Percentiles rank a stretch among this genome's conserved stretches.
Evolutionary conservation across 176 grass and related monocot genomes (phyloP).

Genomic region (Urochloa ruziziensis): DNA sequence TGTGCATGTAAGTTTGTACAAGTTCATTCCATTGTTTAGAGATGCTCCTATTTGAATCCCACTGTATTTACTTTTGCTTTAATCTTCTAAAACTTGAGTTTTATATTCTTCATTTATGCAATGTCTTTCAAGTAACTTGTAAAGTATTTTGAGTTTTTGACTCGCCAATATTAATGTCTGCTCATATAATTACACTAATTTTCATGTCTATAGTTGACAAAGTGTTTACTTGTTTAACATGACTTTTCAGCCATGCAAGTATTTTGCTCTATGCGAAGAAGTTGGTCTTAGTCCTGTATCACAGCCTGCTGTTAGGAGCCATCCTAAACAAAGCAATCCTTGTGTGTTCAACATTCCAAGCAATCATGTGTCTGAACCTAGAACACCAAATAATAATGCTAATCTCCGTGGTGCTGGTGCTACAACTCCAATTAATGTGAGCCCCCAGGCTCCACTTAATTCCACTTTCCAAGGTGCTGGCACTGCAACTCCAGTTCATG

Average conservation of each 20-base stretch:
- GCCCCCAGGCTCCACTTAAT: neutral
- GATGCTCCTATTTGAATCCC: constrained; percentile 15
- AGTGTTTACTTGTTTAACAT: constrained; percentile 21
- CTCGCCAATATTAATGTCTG: neutral
- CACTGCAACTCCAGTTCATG: constrained; percentile 27
- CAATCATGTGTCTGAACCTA: neutral
- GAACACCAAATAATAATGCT: constrained; percentile 10
- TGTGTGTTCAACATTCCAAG: neutral
- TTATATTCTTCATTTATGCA: neutral
- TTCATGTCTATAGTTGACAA: neutral
- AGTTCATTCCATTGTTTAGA: neutral
- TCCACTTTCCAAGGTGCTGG: constrained; percentile 2
- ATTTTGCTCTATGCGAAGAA: constrained; percentile 39
- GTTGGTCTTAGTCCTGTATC: neutral
- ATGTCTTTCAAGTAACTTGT: neutral
- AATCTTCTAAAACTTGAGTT: neutral
- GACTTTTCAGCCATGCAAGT: constrained; percentile 43
- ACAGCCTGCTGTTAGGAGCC: constrained; percentile 11
- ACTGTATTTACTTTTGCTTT: neutral
- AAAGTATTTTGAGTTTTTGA: neutral
- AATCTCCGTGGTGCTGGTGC: neutral
- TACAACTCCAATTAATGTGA: neutral
- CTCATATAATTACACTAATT: neutral
- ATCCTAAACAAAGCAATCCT: constrained; percentile 20
- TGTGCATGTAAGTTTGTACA: neutral